These are phyloP conservation scores for Litchi chinensis DNA, from an alignment of 345 rosid species.

Conservation along the genomic window DNA sequence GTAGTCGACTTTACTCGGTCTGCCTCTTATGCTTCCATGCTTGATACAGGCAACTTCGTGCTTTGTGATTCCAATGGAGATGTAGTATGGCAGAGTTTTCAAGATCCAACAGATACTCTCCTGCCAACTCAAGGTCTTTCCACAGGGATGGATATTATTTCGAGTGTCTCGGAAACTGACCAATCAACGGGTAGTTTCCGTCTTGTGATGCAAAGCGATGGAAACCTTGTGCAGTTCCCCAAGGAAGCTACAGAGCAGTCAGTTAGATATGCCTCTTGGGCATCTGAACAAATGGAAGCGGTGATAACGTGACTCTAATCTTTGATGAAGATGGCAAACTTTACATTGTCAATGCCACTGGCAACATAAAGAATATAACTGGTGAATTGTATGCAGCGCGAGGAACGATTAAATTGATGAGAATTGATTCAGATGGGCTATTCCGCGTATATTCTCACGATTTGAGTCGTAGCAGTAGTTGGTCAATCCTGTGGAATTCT, in stretches of 20 bases:
- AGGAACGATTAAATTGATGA: neutral
- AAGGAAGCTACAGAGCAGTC: too few relatives aligned
- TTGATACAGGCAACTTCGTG: slow-evolving; percentile 29
- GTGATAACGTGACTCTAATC: slow-evolving; percentile 14
- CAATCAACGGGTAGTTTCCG: slow-evolving; percentile 18
- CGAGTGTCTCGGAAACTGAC: slow-evolving; percentile 16
- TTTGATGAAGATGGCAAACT: slow-evolving; percentile 12
- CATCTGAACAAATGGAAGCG: neutral
- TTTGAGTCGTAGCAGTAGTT: neutral
- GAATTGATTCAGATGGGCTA: slow-evolving; percentile 19
- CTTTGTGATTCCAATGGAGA: slow-evolving; percentile 5
- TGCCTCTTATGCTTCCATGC: slow-evolving; percentile 21
- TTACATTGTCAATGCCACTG: slow-evolving; percentile 11
- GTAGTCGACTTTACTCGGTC: neutral
- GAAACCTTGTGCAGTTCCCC: slow-evolving; percentile 28
- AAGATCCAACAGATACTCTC: slow-evolving; percentile 21
- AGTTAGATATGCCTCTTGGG: neutral
- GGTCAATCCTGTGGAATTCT: slow-evolving; percentile 5
- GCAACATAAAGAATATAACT: neutral
- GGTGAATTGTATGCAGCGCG: neutral
- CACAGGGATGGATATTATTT: slow-evolving; percentile 12
- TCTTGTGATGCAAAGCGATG: slow-evolving; percentile 29
- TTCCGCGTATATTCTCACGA: slow-evolving; percentile 17
- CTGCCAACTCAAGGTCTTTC: slow-evolving; percentile 22
- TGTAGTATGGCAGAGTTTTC: slow-evolving; percentile 27